Evolutionary conservation across 192 early-diverging fungal genomes (phyloP), one percentile per base, ranked within the genome.

Genomic region (Backusella macrospora): DNA sequence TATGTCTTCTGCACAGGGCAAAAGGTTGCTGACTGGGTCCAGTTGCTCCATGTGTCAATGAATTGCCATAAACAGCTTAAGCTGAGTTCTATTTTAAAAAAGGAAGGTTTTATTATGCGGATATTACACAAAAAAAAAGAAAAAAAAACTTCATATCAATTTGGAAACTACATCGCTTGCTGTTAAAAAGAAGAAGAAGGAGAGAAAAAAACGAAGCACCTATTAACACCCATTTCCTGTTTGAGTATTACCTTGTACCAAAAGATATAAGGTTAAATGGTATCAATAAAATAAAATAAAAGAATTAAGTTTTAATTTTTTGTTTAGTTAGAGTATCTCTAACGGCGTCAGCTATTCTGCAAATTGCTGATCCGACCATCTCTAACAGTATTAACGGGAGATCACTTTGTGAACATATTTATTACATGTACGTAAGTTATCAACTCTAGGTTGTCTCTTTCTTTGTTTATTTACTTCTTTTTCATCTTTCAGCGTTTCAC

Each of bases 41-140:
- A 72, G 62, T 14, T 65, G 48, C 65, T 83, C 82, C 79, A 81
- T 81, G 43, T 79, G 76, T 79, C 82, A 83, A 76, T 83, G 82
- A 64, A 83, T 75, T 23, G 76, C 82, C 3, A 83, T 73, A 76
- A 73, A 83, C 48, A 76, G 79, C 23, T 68, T 23, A 9, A 81
- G 70, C 23, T 76, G 68, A 12, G 46, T 2, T 48, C 72, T 66
- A 75, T 74, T 74, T 80, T 63, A n/a, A n/a, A n/a, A n/a, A n/a
- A n/a, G n/a, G n/a, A n/a, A n/a, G n/a, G n/a, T n/a, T n/a, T n/a
- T n/a, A n/a, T n/a, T n/a, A n/a, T n/a, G n/a, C n/a, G n/a, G n/a
- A n/a, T n/a, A n/a, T n/a, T n/a, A n/a, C n/a, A n/a, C n/a, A 76
- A 46, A 44, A 78, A 76, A 68, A 75, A 81, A 62, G 40, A 81